A percentile compares a stretch with the other conserved stretches of the same genome.
These are phyloP conservation scores for Solanum chacoense DNA, from an alignment of 305 asterid genomes.

Conservation along the genomic window DNA sequence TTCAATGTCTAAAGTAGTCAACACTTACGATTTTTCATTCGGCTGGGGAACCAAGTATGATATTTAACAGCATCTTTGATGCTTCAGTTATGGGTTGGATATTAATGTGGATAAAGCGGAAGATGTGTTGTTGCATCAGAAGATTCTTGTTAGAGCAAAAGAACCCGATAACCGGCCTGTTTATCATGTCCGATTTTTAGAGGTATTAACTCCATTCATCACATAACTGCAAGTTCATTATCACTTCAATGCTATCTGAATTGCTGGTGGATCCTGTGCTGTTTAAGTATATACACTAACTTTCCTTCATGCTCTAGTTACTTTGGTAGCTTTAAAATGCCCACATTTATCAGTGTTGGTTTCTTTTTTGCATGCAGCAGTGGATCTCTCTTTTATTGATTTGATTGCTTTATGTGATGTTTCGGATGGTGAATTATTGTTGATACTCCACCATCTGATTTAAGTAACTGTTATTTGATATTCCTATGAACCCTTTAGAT, in stretches of 20 bases:
- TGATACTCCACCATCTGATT: neutral
- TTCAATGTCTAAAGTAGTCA: neutral
- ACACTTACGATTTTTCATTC: neutral
- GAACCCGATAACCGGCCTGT: conserved; percentile 64
- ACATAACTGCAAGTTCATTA: neutral
- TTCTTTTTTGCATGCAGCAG: neutral
- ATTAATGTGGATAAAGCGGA: conserved; percentile 74
- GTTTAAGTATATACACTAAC: neutral
- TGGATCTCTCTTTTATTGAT: neutral
- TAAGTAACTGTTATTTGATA: neutral
- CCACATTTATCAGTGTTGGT: neutral
- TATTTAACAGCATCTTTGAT: neutral
- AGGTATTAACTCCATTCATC: conserved; percentile 32
- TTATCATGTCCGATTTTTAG: conserved; percentile 62
- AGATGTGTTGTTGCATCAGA: conserved; percentile 77
- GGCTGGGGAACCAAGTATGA: neutral
- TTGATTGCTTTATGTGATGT: neutral
- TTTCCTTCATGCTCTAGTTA: neutral
- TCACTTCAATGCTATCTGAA: neutral
- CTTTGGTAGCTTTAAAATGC: neutral
- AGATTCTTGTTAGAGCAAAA: conserved; percentile 70
- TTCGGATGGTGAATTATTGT: neutral
- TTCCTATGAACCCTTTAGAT: neutral
- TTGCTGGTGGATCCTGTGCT: neutral
- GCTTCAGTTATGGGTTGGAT: conserved; percentile 65